Conservation (phyloP, 768 basidiomycete species). For the Tricholoma flavovirens region DNA sequence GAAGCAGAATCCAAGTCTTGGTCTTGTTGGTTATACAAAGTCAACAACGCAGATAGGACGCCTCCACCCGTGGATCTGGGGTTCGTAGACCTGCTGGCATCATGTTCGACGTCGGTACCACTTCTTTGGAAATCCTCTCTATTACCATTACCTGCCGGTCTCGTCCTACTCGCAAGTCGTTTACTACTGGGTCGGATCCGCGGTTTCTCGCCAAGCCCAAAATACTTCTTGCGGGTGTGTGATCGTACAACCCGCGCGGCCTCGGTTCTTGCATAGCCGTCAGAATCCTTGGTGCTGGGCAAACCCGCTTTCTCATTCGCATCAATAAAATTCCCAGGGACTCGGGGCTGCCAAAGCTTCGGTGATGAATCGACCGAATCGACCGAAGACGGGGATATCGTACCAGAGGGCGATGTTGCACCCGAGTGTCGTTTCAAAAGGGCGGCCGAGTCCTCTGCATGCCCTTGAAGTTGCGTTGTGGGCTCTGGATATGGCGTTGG, state of each 20-base stretch:
- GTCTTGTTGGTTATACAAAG: slow-evolving; percentile 48
- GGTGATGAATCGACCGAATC: background rate
- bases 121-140: slow-evolving; percentile 8
- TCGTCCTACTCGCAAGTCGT: slow-evolving; percentile 9
- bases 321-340: slow-evolving; percentile 55
- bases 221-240: slow-evolving; percentile 6
- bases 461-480: slow-evolving; percentile 4
- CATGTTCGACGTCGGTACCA: slow-evolving; percentile 18
- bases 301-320: slow-evolving; percentile 62
- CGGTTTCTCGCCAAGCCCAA: background rate
- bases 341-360: slow-evolving; percentile 26
- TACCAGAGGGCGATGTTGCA: slow-evolving; percentile 9
- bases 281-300: slow-evolving; percentile 27
- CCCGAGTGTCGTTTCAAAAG: slow-evolving; percentile 10
- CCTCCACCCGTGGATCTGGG: slow-evolving; percentile 35
- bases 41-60: slow-evolving; percentile 60
- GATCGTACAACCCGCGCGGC: slow-evolving; percentile 11
- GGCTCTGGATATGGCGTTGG: slow-evolving; percentile 16
- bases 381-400: background rate
- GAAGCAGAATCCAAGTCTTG: slow-evolving; percentile 17
- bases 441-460: slow-evolving; percentile 1
- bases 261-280: slow-evolving; percentile 1
- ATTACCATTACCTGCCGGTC: slow-evolving; percentile 10
- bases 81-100: slow-evolving; percentile 12
- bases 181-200: background rate